phyloP scores from a whole-genome alignment of 768 basidiomycete genomes.

The Lactarius pseudohatsudake region DNA sequence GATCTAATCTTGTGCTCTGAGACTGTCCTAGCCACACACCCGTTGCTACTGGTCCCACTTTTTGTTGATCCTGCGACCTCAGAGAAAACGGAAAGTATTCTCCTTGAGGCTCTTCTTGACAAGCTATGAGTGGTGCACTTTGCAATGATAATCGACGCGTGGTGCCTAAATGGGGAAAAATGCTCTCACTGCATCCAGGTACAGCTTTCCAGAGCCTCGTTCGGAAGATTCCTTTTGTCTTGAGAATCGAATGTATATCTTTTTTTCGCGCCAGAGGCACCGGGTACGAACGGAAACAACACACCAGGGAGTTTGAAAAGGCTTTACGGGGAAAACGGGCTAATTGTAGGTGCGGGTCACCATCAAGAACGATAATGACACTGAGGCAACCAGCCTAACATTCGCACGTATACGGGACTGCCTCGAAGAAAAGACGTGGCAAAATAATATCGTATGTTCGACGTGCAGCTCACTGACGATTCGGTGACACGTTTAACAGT shows the following conservation, averaged over 20 bases:
- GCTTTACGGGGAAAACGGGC: background rate
- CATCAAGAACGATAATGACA: background rate
- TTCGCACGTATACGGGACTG: background rate
- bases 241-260: background rate
- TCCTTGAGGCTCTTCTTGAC: background rate
- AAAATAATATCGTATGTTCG: background rate
- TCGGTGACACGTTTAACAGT: background rate
- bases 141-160: slow-evolving; percentile 1
- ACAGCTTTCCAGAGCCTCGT: background rate
- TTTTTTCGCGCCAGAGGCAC: slow-evolving; percentile 6
- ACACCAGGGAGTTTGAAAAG: background rate
- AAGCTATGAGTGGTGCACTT: background rate
- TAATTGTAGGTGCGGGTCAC: slow-evolving; percentile 1
- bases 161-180: slow-evolving; percentile 6
- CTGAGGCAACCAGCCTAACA: too few species aligned
- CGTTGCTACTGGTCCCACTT: background rate
- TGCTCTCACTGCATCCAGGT: slow-evolving; percentile 10
- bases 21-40: background rate
- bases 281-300: background rate
- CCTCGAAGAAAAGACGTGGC: too few species aligned
- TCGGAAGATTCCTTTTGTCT: background rate
- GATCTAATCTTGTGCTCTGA: background rate
- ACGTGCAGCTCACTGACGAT: background rate
- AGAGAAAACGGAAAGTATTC: background rate
- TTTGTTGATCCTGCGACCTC: background rate